phyloP scores from a whole-genome alignment of 495 filamentous ascomycete species.

The Talaromyces ruber region DNA sequence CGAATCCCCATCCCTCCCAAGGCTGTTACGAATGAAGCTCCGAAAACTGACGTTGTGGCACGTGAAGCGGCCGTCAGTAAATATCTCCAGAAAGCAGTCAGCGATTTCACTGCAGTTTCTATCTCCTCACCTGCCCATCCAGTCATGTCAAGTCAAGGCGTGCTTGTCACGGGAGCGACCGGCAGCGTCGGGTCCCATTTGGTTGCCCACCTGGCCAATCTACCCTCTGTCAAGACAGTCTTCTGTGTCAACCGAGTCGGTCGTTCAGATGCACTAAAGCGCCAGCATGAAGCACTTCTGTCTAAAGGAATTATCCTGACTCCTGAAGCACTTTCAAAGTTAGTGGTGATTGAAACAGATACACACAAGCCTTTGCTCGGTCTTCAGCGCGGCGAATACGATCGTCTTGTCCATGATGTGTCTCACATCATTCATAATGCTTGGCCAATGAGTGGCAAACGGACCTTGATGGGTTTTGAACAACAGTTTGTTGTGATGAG shows the following conservation, averaged over 20 bases:
- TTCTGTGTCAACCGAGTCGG: slow-evolving; percentile 36
- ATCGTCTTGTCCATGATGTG: slow-evolving; percentile 23
- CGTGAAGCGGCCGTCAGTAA: slow-evolving; percentile 18
- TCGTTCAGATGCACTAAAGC: slow-evolving; percentile 12
- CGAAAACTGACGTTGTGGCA: background rate
- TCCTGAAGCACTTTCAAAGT: slow-evolving; percentile 19
- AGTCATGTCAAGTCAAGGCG: background rate
- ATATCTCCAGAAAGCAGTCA: slow-evolving; percentile 18
- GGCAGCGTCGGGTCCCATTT: slow-evolving; percentile 38
- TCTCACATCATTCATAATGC: slow-evolving; percentile 52
- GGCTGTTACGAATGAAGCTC: background rate
- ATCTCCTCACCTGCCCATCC: background rate
- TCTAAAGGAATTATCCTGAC: slow-evolving; percentile 25
- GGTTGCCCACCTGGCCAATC: slow-evolving; percentile 19
- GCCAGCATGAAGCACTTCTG: slow-evolving; percentile 30
- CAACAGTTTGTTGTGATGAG: slow-evolving; percentile 40
- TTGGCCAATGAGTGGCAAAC: slow-evolving; percentile 46
- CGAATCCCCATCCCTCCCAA: slow-evolving; percentile 9
- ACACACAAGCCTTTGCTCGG: slow-evolving; percentile 35
- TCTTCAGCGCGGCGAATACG: slow-evolving; percentile 27
- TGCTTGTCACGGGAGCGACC: slow-evolving; percentile 40
- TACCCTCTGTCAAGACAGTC: slow-evolving; percentile 21
- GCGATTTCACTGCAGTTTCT: slow-evolving; percentile 5
- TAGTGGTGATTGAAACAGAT: slow-evolving; percentile 40
- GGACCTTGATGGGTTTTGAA: slow-evolving; percentile 35